Evolutionary conservation across 257 asterid species (phyloP).

Genomic region (Rhazya stricta): DNA sequence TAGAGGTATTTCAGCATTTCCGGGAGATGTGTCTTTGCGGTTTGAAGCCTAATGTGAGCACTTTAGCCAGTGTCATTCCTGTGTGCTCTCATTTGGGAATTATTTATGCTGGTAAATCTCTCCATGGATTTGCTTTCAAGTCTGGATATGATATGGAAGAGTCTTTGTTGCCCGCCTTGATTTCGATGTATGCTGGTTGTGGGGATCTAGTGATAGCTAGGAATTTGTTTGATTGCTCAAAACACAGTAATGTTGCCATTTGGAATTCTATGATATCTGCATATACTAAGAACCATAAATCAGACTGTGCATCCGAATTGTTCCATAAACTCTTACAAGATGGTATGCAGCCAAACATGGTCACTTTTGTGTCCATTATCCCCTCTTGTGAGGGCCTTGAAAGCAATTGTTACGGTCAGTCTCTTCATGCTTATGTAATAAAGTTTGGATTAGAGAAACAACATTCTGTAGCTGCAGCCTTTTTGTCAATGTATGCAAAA

Average conservation of each 20-base stretch:
- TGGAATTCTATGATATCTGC: constrained; percentile 63
- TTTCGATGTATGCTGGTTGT: constrained; percentile 48
- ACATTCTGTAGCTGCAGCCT: constrained; percentile 43
- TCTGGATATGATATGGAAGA: constrained; percentile 39
- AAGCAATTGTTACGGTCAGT: constrained; percentile 25
- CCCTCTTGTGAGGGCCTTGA: constrained; percentile 39
- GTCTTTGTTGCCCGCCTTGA: constrained; percentile 43
- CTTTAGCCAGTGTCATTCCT: constrained; percentile 47
- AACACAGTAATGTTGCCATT: constrained; percentile 25
- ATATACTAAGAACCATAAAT: constrained; percentile 33
- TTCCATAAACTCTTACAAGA: constrained; percentile 30
- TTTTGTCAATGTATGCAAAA: constrained; percentile 50
- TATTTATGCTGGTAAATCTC: constrained; percentile 26
- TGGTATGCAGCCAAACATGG: constrained; percentile 36
- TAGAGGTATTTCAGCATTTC: constrained; percentile 31
- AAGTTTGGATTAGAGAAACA: constrained; percentile 45
- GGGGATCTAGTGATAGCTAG: constrained; percentile 39
- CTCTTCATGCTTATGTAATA: constrained; percentile 43
- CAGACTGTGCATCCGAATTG: constrained; percentile 30
- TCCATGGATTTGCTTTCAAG: constrained; percentile 50
- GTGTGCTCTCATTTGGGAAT: constrained; percentile 42
- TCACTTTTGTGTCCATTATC: constrained; percentile 61
- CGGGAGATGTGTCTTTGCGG: constrained; percentile 28
- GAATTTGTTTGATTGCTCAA: constrained; percentile 30
- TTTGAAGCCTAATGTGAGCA: constrained; percentile 51